Conservation (phyloP, 306 rosid species). For the Cucumis hystrix region DNA sequence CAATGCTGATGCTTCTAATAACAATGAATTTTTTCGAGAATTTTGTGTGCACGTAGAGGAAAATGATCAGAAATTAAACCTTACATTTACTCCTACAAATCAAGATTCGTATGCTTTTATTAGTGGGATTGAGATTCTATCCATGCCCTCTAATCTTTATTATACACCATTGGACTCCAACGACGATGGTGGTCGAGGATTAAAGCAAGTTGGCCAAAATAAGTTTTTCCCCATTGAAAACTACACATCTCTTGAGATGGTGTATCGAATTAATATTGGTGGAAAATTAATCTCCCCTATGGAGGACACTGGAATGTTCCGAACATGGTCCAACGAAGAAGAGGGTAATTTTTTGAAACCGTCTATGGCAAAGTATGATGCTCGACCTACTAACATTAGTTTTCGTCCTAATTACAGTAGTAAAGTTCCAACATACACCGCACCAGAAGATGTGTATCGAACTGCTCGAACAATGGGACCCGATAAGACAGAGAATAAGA, state of each 20-base stretch:
- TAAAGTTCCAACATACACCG: neutral
- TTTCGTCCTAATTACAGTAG: neutral
- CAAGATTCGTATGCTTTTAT: constrained; percentile 5
- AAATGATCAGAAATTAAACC: neutral
- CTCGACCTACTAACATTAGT: neutral
- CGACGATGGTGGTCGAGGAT: neutral
- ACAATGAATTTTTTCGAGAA: neutral
- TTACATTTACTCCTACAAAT: constrained; percentile 13
- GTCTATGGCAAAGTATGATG: too few species aligned
- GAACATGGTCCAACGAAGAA: neutral
- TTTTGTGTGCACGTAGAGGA: neutral
- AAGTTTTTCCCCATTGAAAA: neutral
- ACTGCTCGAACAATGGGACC: neutral
- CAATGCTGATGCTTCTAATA: neutral
- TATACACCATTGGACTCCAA: neutral
- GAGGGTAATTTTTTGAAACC: neutral
- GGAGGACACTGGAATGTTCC: constrained; percentile 1
- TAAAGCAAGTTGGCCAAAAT: neutral
- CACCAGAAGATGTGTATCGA: constrained; percentile 2
- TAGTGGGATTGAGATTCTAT: constrained; percentile 11
- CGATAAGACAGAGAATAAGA: neutral
- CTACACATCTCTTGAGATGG: neutral
- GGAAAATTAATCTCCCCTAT: neutral
- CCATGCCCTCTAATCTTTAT: constrained; percentile 14
- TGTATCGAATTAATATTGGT: constrained; percentile 10